Base-by-base conservation (phyloP, 2,329 filamentous ascomycete genomes). In the Chaetomiaceae sp. region DNA sequence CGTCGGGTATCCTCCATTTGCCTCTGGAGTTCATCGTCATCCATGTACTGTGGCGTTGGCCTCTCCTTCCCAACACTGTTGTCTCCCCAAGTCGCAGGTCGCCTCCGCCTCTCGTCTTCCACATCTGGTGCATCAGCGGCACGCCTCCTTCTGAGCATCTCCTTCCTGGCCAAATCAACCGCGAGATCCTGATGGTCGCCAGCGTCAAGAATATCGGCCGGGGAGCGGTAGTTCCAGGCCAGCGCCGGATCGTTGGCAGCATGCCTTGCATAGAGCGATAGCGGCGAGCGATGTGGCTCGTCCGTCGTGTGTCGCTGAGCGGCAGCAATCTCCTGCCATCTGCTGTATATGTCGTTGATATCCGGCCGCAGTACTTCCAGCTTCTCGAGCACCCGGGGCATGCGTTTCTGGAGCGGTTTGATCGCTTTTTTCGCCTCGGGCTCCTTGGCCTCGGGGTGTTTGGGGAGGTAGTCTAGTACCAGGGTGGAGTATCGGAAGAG, bases 401-500 rank as follows among this genome's bases (percentile, higher is more conserved):
- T 66, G 6, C 74, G 73, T 11, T 68, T 69, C 17, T 73, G 61
- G 8, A 79, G 63, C 4, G 67, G 61, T n/a, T 64, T 73, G 19
- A 91, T 76, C 2, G 81, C 75, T 43, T 74, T 78, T 37, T 79
- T 78, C 8, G 80, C 82, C 29, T 84, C 79, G 9, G 79, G 74
- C 7, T 80, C 75, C 56, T 78, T 84, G 37, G 79, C 79, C 46
- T 93, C 81, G 1, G 91, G 89, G 58, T 97, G 93, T 1, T 71
- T 75, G 0, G 79, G 75, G 8, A 98, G 73, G 44, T 84, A 76
- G 6, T 88, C 78, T 22, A 95, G 71, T 19, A 95, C 79, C n/a
- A 98, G 80, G 43, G 84, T 76, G 9, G 88, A 88, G 67, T 95
- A 89, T 56, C 93, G 83, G 62, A 93, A 88, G n/a, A 95, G 78